Conservation (phyloP, 345 rosid species). For the Murraya koenigii region DNA sequence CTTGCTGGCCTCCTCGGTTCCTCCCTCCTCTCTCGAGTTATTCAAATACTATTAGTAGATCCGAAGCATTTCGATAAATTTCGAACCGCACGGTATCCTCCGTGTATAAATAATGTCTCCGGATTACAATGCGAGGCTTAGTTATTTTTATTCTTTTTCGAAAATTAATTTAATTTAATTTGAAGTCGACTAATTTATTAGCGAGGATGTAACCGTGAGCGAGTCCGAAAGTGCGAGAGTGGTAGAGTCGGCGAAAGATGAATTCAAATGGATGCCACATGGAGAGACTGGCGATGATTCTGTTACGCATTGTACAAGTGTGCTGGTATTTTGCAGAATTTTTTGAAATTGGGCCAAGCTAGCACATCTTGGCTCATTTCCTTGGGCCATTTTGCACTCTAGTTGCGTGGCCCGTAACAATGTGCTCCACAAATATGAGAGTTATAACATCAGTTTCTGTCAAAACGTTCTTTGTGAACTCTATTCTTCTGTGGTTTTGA, state of each 20-base stretch:
- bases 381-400: too few relatives aligned
- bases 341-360: too few relatives aligned
- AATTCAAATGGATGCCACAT: slow-evolving; percentile 24
- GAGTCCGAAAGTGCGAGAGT: slow-evolving; percentile 17
- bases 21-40: slow-evolving; percentile 44
- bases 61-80: neutral
- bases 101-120: neutral
- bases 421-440: too few relatives aligned
- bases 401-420: too few relatives aligned
- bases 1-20: slow-evolving; percentile 45
- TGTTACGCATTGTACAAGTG: too few relatives aligned
- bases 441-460: too few relatives aligned
- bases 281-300: slow-evolving; percentile 53
- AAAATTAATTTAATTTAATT: neutral
- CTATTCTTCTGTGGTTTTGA: too few relatives aligned
- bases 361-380: too few relatives aligned
- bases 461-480: too few relatives aligned
- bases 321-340: too few relatives aligned
- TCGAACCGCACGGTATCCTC: neutral
- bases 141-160: neutral
- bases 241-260: slow-evolving; percentile 27
- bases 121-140: neutral
- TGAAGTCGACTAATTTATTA: neutral
- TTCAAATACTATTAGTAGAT: neutral
- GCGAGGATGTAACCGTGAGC: slow-evolving; percentile 24